Conservation (phyloP, 805 yeast species). For the Wickerhamiella alocasiicola region DNA sequence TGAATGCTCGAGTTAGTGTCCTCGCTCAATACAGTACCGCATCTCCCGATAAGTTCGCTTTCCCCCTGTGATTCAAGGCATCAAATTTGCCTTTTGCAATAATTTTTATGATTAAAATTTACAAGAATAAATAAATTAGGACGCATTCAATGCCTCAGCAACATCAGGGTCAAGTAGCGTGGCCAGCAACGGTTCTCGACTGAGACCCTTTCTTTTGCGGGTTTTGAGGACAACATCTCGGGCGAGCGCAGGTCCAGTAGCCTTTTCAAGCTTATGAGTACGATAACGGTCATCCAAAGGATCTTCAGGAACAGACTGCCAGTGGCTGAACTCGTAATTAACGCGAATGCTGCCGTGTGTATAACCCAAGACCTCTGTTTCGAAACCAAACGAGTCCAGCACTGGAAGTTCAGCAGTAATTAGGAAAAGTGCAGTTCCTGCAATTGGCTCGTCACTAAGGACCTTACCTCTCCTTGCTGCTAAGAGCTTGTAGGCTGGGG, state of each 20-base stretch:
- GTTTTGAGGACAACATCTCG: conserved; percentile 86
- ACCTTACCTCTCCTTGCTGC: conserved; percentile 59
- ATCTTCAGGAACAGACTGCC: conserved; percentile 83
- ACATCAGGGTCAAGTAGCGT: conserved; percentile 56
- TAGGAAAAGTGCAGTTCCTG: conserved; percentile 57
- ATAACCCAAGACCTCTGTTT: conserved; percentile 66
- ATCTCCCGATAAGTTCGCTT: too few relatives aligned
- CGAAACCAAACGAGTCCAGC: conserved; percentile 82
- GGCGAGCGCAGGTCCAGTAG: conserved; percentile 55
- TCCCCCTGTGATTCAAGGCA: too few relatives aligned
- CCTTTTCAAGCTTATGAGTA: conserved; percentile 65
- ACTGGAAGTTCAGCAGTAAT: conserved; percentile 65
- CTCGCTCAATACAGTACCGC: too few relatives aligned
- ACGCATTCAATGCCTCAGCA: conserved; percentile 33
- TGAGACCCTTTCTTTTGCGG: conserved; percentile 73
- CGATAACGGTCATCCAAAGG: conserved; percentile 59
- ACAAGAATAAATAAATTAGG: too few relatives aligned
- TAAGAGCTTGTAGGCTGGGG: conserved; percentile 39
- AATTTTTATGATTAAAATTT: background rate
- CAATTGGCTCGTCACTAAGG: conserved; percentile 39
- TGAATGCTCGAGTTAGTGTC: too few relatives aligned
- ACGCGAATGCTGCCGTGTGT: conserved; percentile 73
- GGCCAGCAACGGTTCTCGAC: conserved; percentile 54
- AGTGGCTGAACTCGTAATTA: conserved; percentile 49
- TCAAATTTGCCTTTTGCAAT: too few relatives aligned